Evolutionary conservation across 768 basidiomycete genomes (phyloP), one percentile per base, ranked within the genome.

Genomic region (Pulveroboletus ravenelii): DNA sequence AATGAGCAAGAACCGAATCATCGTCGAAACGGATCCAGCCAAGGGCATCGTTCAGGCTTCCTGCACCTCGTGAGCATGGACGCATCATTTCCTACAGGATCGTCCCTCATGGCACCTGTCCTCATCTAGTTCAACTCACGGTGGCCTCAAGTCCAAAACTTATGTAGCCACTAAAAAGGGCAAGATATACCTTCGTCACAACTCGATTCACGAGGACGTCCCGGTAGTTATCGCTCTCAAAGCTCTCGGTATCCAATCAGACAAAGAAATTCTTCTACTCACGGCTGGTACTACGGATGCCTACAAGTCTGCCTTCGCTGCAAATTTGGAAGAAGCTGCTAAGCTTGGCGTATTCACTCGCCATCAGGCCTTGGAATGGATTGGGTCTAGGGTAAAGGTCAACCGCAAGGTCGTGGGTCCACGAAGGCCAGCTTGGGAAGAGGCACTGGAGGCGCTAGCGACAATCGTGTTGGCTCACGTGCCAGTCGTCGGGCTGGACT

Each of bases 401-500:
- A 93, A 91, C 65, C 78, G 85, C 49, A 78, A 85, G 56, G 78
- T 89, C 18, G 78, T 88, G 58, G 86, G 91, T n/a, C 87, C 88
- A 25, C 74, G 89, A 50, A 71, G 93, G 29, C 92, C 93, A 0
- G 80, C 84, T 31, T 89, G 87, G 84, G 95, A 99, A 70, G 93
- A 98, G 69, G 96, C 95, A 0, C 69, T 96, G 43, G 94, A 97
- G 63, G 93, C 93, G 4, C 77, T 98, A n/a, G 93, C 95, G 0
- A 95, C 95, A 1, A 95, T 99, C 62, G 91, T 98, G 1, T 79
- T 99, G 17, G 94, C 93, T 3, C 96, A 99, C 65, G 93, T 99
- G 2, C 91, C 93, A 3, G 93, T 99, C 18, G 77, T 81, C 39
- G 84, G 87, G 15, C 74, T 96, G 41, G 91, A 98, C 70, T 89